phyloP scores from a whole-genome alignment of 306 rosid species.

The Cucumis hystrix region DNA sequence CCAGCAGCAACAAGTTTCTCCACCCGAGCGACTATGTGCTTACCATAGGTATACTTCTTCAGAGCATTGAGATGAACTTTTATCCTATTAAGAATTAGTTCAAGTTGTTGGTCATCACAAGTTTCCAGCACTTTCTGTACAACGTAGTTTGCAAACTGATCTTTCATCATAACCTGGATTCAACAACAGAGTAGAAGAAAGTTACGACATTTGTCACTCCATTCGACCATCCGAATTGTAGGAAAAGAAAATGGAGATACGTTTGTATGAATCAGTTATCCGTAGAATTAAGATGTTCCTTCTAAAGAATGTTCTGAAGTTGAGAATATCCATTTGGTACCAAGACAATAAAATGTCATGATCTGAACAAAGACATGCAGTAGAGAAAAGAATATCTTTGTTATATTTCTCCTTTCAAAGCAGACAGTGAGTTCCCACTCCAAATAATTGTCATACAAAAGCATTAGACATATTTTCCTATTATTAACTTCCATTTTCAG shows the following conservation, averaged over 20 bases:
- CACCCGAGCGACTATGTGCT: constrained; percentile 55
- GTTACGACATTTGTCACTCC: background rate
- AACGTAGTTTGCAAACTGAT: constrained; percentile 51
- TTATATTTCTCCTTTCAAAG: background rate
- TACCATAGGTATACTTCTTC: constrained; percentile 51
- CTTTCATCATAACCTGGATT: constrained; percentile 51
- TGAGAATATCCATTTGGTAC: background rate
- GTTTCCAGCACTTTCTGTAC: constrained; percentile 54
- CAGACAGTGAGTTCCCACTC: background rate
- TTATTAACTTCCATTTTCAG: background rate
- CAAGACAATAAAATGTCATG: background rate
- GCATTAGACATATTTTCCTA: background rate
- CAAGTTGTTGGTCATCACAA: constrained; percentile 53
- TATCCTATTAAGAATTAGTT: constrained; percentile 44
- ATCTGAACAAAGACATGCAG: background rate
- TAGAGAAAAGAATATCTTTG: background rate
- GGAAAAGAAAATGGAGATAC: background rate
- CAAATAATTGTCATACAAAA: background rate
- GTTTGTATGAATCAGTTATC: background rate
- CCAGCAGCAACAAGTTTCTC: constrained; percentile 59
- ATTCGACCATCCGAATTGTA: background rate
- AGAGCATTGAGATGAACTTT: constrained; percentile 50
- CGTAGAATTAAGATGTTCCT: background rate
- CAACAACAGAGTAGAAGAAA: background rate
- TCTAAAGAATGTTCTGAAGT: background rate